Conservation (phyloP, 306 rosid genomes). For the Gynostemma pentaphyllum region DNA sequence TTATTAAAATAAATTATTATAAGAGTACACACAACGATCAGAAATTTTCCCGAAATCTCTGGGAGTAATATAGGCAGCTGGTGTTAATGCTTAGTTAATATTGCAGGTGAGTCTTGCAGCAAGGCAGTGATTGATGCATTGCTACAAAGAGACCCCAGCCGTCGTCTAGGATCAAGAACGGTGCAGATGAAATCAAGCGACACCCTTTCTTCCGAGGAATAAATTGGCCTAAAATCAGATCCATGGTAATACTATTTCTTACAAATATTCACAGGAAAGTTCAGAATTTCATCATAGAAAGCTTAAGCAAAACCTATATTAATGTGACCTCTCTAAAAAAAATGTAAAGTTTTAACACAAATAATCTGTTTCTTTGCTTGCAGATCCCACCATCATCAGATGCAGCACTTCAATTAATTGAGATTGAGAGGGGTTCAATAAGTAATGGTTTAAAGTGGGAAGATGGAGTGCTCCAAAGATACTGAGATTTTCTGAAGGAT, state of each 20-base stretch:
- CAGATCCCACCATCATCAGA: constrained; percentile 13
- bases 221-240: constrained; percentile 83
- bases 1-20: too few relatives aligned
- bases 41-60: too few relatives aligned
- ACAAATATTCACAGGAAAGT: not conserved
- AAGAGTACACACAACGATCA: too few relatives aligned
- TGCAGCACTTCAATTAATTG: constrained; percentile 5
- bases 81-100: constrained; percentile 9
- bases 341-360: not conserved
- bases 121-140: constrained; percentile 85
- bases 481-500: constrained; percentile 16
- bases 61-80: too few relatives aligned
- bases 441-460: constrained; percentile 4
- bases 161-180: constrained; percentile 63
- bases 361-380: constrained; percentile 2
- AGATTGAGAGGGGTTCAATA: not conserved
- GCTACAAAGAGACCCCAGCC: constrained; percentile 68
- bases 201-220: constrained; percentile 86
- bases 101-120: constrained; percentile 82
- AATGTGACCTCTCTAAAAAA: not conserved
- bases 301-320: not conserved
- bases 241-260: constrained; percentile 47
- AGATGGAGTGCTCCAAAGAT: constrained; percentile 4
- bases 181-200: constrained; percentile 75
- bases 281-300: not conserved